Evolutionary conservation across 2,329 filamentous ascomycete genomes (phyloP), one percentile per base, ranked within the genome.

Genomic region (Chrysoporthe cubensis): DNA sequence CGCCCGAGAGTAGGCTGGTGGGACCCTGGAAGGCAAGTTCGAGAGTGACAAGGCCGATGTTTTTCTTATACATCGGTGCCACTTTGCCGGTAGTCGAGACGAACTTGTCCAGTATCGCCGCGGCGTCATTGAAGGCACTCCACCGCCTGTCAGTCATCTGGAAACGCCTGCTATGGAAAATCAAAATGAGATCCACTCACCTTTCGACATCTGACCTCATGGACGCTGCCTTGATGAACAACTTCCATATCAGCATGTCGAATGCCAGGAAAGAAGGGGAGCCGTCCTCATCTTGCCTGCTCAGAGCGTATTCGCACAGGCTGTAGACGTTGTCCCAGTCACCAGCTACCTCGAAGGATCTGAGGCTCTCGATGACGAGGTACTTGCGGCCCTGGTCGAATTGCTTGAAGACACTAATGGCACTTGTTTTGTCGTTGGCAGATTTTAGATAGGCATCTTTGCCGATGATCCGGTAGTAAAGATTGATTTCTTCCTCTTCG

Each of bases 401-500:
- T 70, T 85, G 82, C 26, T 74, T 73, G 3, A 82, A 72, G 0
- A 83, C 83, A 0, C 80, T 80, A 9, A 84, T 78, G 11, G 65
- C 62, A 40, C 32, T 68, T 1, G 44, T 21, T 14, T 46, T 56
- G 2, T 57, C 44, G 0, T 78, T 71, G 0, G 82, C 72, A 8
- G 81, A 75, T 48, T 80, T 80, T 1, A 79, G 69, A 67, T 80
- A 81, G 0, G 81, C 83, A 11, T 84, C 81, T 4, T 77, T 78
- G 42, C 80, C 78, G 0, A 84, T 73, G 32, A 86, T 78, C 1
- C 81, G 78, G 69, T 85, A 86, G 21, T 84, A 79, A 2, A 87
- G 78, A 0, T 83, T 76, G 2, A 84, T 79, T 69, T 87, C 84
- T 67, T 87, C 82, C 68, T 86, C 84, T 0, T 80, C 80, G 50